Evolutionary conservation across 1,139 yeast genomes (phyloP).

Genomic region (Suhomyces bolitotheri): DNA sequence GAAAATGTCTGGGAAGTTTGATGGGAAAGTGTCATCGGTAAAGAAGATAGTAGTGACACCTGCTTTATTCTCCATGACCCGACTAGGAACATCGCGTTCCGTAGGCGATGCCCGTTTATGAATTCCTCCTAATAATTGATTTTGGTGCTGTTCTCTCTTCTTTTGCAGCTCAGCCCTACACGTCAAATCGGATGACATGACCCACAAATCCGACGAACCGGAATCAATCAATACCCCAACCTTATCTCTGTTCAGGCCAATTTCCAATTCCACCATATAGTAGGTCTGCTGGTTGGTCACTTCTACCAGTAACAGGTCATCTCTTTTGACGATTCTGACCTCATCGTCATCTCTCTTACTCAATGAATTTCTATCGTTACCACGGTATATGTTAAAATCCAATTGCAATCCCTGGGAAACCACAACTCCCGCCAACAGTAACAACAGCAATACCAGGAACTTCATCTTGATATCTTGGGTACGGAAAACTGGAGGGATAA

Average conservation of each 20-base stretch:
- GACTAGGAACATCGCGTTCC: conserved; percentile 1
- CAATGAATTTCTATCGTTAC: conserved; percentile 8
- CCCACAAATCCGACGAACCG: conserved; percentile 51
- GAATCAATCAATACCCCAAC: conserved; percentile 44
- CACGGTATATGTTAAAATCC: conserved; percentile 19
- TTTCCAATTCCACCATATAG: conserved; percentile 44
- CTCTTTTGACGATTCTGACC: conserved; percentile 32
- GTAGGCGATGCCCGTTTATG: conserved; percentile 3
- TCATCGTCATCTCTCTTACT: conserved; percentile 1
- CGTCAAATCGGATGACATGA: conserved; percentile 35
- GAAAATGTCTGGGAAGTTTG: conserved; percentile 2
- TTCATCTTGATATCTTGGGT: conserved; percentile 1
- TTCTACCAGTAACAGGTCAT: conserved; percentile 38
- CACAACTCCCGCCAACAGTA: conserved; percentile 3
- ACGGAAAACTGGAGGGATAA: background rate
- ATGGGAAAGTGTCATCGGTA: conserved; percentile 1
- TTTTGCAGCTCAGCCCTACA: conserved; percentile 18
- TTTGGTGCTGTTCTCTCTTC: conserved; percentile 3
- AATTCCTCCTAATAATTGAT: background rate
- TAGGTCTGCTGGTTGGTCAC: conserved; percentile 48
- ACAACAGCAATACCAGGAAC: conserved; percentile 1
- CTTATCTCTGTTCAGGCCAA: conserved; percentile 35
- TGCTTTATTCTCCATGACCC: conserved; percentile 3
- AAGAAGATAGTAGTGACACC: conserved; percentile 4
- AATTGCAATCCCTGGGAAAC: conserved; percentile 8